Conservation (phyloP, 163 green algal species). For the Scenedesmus sp. region DNA sequence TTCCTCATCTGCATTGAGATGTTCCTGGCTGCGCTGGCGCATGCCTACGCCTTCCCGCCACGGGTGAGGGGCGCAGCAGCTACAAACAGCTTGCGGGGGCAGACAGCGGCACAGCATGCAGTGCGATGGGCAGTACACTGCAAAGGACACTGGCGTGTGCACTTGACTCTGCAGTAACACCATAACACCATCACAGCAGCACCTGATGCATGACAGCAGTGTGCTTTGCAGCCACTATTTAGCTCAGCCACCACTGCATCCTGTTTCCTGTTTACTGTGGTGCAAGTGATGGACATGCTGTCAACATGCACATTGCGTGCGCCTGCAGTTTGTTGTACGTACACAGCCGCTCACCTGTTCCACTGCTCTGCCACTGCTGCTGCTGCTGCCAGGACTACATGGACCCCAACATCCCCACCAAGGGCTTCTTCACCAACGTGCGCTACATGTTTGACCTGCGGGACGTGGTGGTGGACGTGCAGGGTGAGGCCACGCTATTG, state of each 20-base stretch:
- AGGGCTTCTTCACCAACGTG: slow-evolving; percentile 84
- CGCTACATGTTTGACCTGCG: slow-evolving; percentile 83
- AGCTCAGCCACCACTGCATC: no score
- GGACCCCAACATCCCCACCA: slow-evolving; percentile 66
- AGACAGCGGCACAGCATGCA: not conserved
- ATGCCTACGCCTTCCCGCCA: slow-evolving; percentile 91
- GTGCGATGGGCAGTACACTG: not conserved
- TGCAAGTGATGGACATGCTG: no score
- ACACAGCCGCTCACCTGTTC: not conserved
- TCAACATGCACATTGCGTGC: no score
- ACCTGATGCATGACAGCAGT: not conserved
- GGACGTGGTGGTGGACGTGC: slow-evolving; percentile 83
- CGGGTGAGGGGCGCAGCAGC: slow-evolving; percentile 39
- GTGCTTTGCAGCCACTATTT: no score
- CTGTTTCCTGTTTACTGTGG: no score
- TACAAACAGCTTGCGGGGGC: not conserved
- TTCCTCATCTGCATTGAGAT: slow-evolving; percentile 99
- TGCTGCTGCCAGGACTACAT: slow-evolving; percentile 79
- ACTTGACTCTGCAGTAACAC: no score
- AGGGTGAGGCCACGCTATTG: slow-evolving; percentile 52
- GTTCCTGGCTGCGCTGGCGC: slow-evolving; percentile 93
- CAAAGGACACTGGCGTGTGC: no score
- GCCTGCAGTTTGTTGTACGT: no score
- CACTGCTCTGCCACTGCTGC: not conserved
- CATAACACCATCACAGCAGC: not conserved